Evolutionary conservation across 192 early-diverging fungal genomes (phyloP).

Genomic region (Phycomyces blakesleeanus): DNA sequence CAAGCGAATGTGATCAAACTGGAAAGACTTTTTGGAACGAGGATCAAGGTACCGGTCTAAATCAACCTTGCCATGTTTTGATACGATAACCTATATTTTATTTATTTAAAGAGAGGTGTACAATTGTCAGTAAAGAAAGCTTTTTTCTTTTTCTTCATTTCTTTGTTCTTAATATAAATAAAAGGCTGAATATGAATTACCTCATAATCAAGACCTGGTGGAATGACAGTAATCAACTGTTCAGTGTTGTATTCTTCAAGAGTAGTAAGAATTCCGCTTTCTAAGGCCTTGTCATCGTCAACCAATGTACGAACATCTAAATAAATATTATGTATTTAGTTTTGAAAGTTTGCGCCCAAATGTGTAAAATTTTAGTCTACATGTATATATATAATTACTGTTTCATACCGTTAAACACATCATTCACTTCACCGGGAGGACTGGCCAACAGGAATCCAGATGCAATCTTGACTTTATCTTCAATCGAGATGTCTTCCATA

Average conservation of each 20-base stretch:
- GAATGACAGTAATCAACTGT: slow-evolving; percentile 68
- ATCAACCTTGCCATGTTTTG: slow-evolving; percentile 67
- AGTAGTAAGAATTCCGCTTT: slow-evolving; percentile 60
- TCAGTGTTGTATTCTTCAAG: slow-evolving; percentile 83
- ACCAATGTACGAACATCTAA: slow-evolving; percentile 87
- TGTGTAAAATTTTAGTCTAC: too few relatives aligned
- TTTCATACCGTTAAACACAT: slow-evolving; percentile 90
- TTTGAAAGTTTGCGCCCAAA: too few relatives aligned
- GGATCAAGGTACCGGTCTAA: slow-evolving; percentile 71
- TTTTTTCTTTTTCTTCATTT: not conserved
- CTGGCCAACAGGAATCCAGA: slow-evolving; percentile 73
- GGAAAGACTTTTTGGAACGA: slow-evolving; percentile 63
- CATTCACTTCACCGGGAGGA: slow-evolving; percentile 96
- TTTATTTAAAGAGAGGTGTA: slow-evolving; percentile 4
- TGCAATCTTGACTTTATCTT: slow-evolving; percentile 74
- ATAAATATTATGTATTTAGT: too few relatives aligned
- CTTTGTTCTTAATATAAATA: not conserved
- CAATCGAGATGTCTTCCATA: slow-evolving; percentile 29
- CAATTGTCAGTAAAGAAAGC: too few relatives aligned
- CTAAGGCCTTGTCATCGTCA: slow-evolving; percentile 70
- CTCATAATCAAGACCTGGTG: slow-evolving; percentile 61
- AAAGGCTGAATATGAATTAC: slow-evolving; percentile 40
- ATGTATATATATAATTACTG: too few relatives aligned
- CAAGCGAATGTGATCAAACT: slow-evolving; percentile 78
- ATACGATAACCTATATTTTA: slow-evolving; percentile 64